phyloP scores from a whole-genome alignment of 2,329 filamentous ascomycete species.

The Ploettnerulaceae sp. region DNA sequence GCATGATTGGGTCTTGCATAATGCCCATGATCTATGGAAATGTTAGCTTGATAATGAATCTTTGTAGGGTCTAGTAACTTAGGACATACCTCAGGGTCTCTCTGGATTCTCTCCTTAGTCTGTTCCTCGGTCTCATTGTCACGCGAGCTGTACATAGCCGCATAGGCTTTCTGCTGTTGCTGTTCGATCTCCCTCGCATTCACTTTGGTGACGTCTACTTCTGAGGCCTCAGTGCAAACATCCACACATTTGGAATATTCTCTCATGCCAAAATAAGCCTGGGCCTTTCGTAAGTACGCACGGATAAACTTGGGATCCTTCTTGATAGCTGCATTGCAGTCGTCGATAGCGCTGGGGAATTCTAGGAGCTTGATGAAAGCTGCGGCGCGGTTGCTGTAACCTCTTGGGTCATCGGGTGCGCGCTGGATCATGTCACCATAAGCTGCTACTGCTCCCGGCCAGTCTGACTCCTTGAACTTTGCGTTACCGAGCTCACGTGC shows the following conservation, averaged over 20 bases:
- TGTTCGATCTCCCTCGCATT: conserved; percentile 89
- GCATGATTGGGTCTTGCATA: conserved; percentile 95
- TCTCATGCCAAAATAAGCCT: conserved; percentile 94
- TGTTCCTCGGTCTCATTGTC: conserved; percentile 96
- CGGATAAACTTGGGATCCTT: conserved; percentile 89
- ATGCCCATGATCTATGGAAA: conserved; percentile 67
- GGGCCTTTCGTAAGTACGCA: conserved; percentile 93
- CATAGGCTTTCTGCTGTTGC: conserved; percentile 87
- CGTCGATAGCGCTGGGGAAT: conserved; percentile 87
- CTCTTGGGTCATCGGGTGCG: conserved; percentile 83
- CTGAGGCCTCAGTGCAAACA: conserved; percentile 73
- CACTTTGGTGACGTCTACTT: conserved; percentile 70
- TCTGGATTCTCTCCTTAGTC: conserved; percentile 84
- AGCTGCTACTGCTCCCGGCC: conserved; percentile 88
- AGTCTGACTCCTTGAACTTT: conserved; percentile 96
- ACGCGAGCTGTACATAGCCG: conserved; percentile 82
- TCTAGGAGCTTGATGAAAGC: conserved; percentile 95
- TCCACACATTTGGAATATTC: conserved; percentile 96
- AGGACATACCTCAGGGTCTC: conserved; percentile 71
- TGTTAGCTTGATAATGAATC: conserved; percentile 22
- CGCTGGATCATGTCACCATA: conserved; percentile 98
- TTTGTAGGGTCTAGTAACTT: conserved; percentile 36
- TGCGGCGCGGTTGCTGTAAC: conserved; percentile 95
- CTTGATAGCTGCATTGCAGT: conserved; percentile 89
- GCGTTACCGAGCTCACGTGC: conserved; percentile 91